These are phyloP conservation scores for Panus rudis DNA, from an alignment of 768 basidiomycete species.

Conservation along the genomic window DNA sequence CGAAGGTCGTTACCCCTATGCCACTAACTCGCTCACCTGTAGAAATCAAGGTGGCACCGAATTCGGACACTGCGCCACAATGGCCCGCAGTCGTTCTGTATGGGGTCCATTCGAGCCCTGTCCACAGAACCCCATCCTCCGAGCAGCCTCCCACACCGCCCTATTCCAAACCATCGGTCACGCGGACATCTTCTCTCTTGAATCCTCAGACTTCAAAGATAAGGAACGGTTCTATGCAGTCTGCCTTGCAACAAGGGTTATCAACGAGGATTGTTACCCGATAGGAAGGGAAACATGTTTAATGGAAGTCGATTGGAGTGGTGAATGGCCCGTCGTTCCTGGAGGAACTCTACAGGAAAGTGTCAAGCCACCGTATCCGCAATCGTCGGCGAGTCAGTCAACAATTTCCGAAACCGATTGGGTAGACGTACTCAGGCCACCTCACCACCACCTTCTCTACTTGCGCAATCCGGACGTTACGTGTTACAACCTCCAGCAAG, in stretches of 20 bases:
- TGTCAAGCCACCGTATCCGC: no score
- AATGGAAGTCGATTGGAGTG: conserved; percentile 2
- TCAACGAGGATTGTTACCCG: neutral
- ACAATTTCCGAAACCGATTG: no score
- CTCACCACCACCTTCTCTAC: no score
- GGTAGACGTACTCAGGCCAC: no score
- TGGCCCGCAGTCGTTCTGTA: neutral
- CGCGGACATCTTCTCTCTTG: conserved; percentile 5
- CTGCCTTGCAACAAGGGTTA: neutral
- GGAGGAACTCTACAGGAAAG: no score
- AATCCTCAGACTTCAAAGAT: neutral
- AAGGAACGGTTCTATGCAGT: neutral
- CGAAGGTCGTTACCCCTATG: neutral
- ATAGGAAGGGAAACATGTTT: conserved; percentile 7
- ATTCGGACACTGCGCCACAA: conserved; percentile 3
- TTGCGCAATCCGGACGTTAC: no score
- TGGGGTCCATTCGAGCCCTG: conserved; percentile 2
- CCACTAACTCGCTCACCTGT: neutral
- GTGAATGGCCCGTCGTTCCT: no score
- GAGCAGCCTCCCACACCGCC: no score
- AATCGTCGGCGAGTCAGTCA: no score
- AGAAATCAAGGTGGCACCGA: conserved; percentile 5
- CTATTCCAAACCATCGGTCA: conserved; percentile 8
- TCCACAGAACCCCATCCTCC: conserved; percentile 1
- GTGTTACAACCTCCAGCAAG: no score